Evolutionary conservation across 768 basidiomycete species (phyloP).

Genomic region (Galerina marginata): DNA sequence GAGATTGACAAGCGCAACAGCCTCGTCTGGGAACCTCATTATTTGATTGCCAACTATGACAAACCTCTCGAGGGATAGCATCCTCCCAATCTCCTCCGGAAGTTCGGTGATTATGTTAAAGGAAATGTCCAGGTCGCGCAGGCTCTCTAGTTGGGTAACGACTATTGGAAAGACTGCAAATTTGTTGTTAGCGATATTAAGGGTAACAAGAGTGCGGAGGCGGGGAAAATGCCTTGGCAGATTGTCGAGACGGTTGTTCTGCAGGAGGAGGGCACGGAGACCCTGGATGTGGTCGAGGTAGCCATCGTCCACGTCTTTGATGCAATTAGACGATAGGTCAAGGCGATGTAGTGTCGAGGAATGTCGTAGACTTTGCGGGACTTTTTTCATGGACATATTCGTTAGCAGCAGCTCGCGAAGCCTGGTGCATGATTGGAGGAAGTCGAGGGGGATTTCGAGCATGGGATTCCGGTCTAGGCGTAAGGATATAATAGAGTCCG

Average conservation of each 20-base stretch:
- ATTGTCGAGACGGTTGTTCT: conserved; percentile 91
- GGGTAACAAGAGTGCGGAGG: conserved; percentile 67
- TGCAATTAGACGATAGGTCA: conserved; percentile 91
- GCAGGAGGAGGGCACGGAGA: conserved; percentile 71
- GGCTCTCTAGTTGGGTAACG: conserved; percentile 71
- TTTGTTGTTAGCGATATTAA: conserved; percentile 97
- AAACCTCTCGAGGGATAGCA: conserved; percentile 72
- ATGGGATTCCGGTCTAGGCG: conserved; percentile 94
- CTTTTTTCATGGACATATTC: conserved; percentile 93
- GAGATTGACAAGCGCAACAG: conserved; percentile 60
- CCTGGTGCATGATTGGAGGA: conserved; percentile 84
- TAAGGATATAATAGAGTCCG: conserved; percentile 82
- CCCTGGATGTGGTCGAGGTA: conserved; percentile 77
- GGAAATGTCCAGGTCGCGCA: conserved; percentile 89
- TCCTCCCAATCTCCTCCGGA: conserved; percentile 77
- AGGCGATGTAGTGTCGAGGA: conserved; percentile 76
- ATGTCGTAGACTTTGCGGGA: conserved; percentile 83
- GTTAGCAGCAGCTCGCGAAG: conserved; percentile 87
- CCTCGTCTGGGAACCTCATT: conserved; percentile 69
- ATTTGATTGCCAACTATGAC: conserved; percentile 89
- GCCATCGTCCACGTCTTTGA: conserved; percentile 87
- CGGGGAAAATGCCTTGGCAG: conserved; percentile 87
- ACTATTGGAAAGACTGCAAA: conserved; percentile 78
- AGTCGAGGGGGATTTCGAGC: conserved; percentile 95
- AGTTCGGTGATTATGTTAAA: conserved; percentile 89